phyloP scores from a whole-genome alignment of 768 basidiomycete species.

The Psilocybe cubensis region DNA sequence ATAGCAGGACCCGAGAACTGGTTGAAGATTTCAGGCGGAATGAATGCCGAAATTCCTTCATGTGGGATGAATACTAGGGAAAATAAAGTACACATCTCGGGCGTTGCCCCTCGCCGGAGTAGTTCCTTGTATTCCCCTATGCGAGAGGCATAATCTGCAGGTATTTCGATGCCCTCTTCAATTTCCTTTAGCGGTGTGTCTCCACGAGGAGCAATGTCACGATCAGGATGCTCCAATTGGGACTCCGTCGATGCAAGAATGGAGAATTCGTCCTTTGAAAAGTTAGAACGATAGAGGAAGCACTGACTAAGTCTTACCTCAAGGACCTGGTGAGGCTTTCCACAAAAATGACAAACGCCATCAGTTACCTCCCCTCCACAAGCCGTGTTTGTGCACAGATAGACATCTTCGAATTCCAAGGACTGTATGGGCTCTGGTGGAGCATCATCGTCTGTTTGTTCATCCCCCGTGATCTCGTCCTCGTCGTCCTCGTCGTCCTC shows the following conservation, averaged over 20 bases:
- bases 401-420: neutral
- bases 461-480: neutral
- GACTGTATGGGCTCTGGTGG: conserved; percentile 10
- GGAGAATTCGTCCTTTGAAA: neutral
- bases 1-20: conserved; percentile 37
- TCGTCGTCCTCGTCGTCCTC: neutral
- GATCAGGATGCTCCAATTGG: neutral
- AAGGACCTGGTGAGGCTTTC: neutral
- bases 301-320: neutral
- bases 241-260: neutral
- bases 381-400: neutral
- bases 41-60: neutral
- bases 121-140: neutral
- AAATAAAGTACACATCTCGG: neutral
- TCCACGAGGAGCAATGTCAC: neutral
- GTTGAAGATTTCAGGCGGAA: conserved; percentile 4
- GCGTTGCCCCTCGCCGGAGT: neutral
- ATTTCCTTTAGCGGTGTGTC: neutral
- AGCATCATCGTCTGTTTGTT: conserved; percentile 23
- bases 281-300: neutral
- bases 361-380: neutral
- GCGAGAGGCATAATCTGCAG: neutral
- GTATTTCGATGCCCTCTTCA: neutral
- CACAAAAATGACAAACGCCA: neutral
- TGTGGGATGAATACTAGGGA: neutral